phyloP scores from a whole-genome alignment of 2,329 filamentous ascomycete genomes.

The Nothophoma quercina region DNA sequence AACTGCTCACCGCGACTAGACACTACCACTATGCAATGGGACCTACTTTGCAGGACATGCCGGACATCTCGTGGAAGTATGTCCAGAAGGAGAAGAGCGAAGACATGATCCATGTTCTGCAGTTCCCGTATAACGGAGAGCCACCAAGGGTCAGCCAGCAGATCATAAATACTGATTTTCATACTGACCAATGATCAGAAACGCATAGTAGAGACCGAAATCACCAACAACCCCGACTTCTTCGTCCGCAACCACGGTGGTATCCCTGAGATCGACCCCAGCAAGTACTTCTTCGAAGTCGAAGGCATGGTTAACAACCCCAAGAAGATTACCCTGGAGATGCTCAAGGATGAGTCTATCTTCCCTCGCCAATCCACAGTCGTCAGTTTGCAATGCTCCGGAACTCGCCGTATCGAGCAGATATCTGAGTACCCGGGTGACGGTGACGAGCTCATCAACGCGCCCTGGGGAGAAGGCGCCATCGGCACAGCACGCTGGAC shows the following conservation, averaged over 20 bases:
- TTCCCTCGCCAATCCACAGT: slow-evolving; percentile 68
- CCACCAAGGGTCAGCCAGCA: slow-evolving; percentile 43
- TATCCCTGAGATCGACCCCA: slow-evolving; percentile 69
- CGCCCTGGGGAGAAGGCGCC: slow-evolving; percentile 61
- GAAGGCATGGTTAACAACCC: slow-evolving; percentile 69
- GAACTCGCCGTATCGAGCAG: slow-evolving; percentile 74
- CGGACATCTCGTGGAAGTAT: slow-evolving; percentile 62
- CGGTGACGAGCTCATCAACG: slow-evolving; percentile 65
- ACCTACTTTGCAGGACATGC: slow-evolving; percentile 51
- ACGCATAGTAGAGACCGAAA: slow-evolving; percentile 62
- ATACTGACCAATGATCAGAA: slow-evolving; percentile 42
- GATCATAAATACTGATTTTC: not conserved
- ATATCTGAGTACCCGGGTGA: slow-evolving; percentile 71
- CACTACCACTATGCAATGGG: slow-evolving; percentile 56
- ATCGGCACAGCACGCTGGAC: slow-evolving; percentile 71
- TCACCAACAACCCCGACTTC: slow-evolving; percentile 69
- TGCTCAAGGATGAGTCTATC: slow-evolving; percentile 65
- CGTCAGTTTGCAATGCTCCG: slow-evolving; percentile 72
- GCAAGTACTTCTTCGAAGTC: slow-evolving; percentile 62
- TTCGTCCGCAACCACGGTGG: slow-evolving; percentile 78
- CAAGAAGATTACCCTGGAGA: slow-evolving; percentile 63
- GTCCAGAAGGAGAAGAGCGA: slow-evolving; percentile 54
- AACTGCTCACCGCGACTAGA: slow-evolving; percentile 12
- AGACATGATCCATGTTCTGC: slow-evolving; percentile 58
- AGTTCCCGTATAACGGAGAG: slow-evolving; percentile 59